A percentile compares a stretch with the other conserved stretches of the same genome.
phyloP scores from a whole-genome alignment of 2,329 filamentous ascomycete genomes.

The Biscogniauxia sp. region DNA sequence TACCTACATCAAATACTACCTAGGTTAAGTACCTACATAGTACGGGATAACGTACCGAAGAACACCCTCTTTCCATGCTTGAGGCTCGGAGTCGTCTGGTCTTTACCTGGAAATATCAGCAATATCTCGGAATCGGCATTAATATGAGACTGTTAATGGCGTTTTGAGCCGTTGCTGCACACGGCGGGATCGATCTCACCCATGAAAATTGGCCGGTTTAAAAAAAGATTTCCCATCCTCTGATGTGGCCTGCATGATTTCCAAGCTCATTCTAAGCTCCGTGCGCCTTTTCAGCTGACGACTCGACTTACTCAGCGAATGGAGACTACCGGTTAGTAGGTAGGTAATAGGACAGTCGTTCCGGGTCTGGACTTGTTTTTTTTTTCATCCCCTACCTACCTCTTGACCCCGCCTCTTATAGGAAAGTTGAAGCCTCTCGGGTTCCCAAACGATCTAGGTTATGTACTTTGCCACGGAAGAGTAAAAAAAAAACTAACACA shows the following conservation, averaged over 20 bases:
- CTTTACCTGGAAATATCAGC: neutral
- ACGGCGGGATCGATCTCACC: neutral
- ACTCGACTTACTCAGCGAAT: neutral
- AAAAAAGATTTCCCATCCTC: neutral
- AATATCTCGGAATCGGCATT: constrained; percentile 1
- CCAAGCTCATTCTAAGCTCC: neutral
- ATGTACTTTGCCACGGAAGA: neutral
- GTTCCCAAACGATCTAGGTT: neutral
- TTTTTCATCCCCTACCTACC: too few relatives aligned
- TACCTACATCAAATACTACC: too few relatives aligned
- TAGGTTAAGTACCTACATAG: too few relatives aligned
- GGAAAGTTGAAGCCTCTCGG: neutral
- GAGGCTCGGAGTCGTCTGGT: neutral
- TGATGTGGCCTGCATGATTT: neutral
- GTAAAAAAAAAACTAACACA: too few relatives aligned
- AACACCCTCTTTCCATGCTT: neutral
- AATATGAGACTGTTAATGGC: neutral
- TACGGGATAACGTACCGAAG: too few relatives aligned
- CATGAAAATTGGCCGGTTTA: neutral
- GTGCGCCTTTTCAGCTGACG: neutral
- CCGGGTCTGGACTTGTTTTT: too few relatives aligned
- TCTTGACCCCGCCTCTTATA: too few relatives aligned
- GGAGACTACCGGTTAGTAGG: neutral
- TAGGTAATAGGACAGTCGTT: neutral
- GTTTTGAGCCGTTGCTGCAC: neutral